A percentile compares a stretch with the other conserved stretches of the same genome.
These are phyloP conservation scores for Plasmodium vivax DNA, from an alignment of 169 alveolate genomes.

Conservation along the genomic window DNA sequence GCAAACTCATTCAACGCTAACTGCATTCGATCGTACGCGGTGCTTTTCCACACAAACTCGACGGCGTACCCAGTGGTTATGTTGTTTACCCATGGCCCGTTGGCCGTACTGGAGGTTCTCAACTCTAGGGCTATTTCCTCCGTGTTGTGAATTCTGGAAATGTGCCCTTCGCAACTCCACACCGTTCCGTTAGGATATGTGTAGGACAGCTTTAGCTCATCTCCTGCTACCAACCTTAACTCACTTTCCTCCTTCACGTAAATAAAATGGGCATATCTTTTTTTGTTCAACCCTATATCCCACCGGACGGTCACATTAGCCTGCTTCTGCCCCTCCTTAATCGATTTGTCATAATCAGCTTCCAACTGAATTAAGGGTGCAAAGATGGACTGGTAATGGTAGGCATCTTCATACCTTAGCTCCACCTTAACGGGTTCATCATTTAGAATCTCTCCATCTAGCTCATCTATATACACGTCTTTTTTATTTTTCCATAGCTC, in stretches of 20 bases:
- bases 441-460: slow-evolving; percentile 69
- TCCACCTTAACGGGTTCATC: slow-evolving; percentile 58
- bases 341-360: slow-evolving; percentile 93
- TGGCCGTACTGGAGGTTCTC: slow-evolving; percentile 81
- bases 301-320: slow-evolving; percentile 86
- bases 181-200: slow-evolving; percentile 75
- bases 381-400: slow-evolving; percentile 82
- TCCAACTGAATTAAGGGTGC: slow-evolving; percentile 93
- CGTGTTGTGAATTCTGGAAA: slow-evolving; percentile 80
- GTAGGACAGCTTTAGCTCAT: slow-evolving; percentile 87
- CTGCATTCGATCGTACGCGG: slow-evolving; percentile 94
- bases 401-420: slow-evolving; percentile 77
- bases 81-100: slow-evolving; percentile 78
- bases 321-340: slow-evolving; percentile 92
- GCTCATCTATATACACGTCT: slow-evolving; percentile 74
- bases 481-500: slow-evolving; percentile 79
- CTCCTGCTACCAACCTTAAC: slow-evolving; percentile 91
- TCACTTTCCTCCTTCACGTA: slow-evolving; percentile 92
- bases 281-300: slow-evolving; percentile 85
- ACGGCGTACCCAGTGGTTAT: slow-evolving; percentile 85
- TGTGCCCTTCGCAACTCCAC: slow-evolving; percentile 89
- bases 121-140: slow-evolving; percentile 90
- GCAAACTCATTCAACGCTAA: slow-evolving; percentile 88
- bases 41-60: slow-evolving; percentile 95
- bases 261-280: slow-evolving; percentile 90